Conservation (phyloP, 1,284 basidiomycete genomes). For the Leucoagaricus sp. region DNA sequence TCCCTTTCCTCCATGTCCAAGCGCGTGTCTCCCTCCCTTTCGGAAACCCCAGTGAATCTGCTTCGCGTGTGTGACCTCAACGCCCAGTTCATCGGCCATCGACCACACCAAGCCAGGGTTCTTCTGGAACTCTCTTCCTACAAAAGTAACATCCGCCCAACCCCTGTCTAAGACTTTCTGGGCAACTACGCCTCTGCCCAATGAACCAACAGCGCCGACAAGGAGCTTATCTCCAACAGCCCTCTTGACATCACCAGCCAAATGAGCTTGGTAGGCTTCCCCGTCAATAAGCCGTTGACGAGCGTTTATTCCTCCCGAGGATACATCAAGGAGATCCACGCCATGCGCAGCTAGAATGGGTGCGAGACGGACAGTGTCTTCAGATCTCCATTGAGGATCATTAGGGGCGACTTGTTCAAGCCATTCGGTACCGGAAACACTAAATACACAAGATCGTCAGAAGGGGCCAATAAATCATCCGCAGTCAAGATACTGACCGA, state of each 20-base stretch:
- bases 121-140: slow-evolving; percentile 60
- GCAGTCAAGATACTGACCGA: slow-evolving; percentile 49
- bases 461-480: background rate
- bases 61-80: slow-evolving; percentile 42
- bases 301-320: slow-evolving; percentile 57
- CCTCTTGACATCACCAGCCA: slow-evolving; percentile 49
- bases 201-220: slow-evolving; percentile 39
- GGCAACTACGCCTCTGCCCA: slow-evolving; percentile 48
- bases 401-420: slow-evolving; percentile 51
- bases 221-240: slow-evolving; percentile 52
- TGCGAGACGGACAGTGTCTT: slow-evolving; percentile 59
- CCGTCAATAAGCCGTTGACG: slow-evolving; percentile 46
- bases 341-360: slow-evolving; percentile 55
- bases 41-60: slow-evolving; percentile 56
- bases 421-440: slow-evolving; percentile 64
- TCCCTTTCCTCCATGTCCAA: slow-evolving; percentile 14
- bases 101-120: slow-evolving; percentile 52
- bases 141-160: slow-evolving; percentile 56
- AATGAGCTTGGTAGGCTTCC: slow-evolving; percentile 40
- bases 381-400: slow-evolving; percentile 56
- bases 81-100: slow-evolving; percentile 54
- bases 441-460: slow-evolving; percentile 24
- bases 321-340: slow-evolving; percentile 68
- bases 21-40: slow-evolving; percentile 26
- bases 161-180: slow-evolving; percentile 60